Evolutionary conservation across 2,329 filamentous ascomycete genomes (phyloP), one percentile per base, ranked within the genome.

Genomic region (Tolypocladium tropicale): DNA sequence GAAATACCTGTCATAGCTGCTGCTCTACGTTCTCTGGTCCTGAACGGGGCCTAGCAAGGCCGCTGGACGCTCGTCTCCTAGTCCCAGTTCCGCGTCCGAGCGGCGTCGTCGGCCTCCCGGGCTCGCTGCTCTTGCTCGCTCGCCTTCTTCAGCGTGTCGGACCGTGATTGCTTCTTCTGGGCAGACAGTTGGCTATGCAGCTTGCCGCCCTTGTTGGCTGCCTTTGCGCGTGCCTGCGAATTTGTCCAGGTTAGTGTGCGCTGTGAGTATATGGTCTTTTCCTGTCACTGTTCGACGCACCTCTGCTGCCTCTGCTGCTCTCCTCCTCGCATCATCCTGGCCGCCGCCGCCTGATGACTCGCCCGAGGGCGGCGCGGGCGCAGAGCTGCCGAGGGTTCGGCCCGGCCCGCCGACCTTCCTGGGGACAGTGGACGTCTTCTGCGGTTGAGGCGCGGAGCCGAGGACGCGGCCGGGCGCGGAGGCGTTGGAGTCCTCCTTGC

Each of bases 301-400:
- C 85, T 95, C 89, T 58, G 92, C 92, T 54, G 91, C 92, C 61
- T 83, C 81, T 0, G 90, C 90, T 4, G 92, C 92, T 58, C 84
- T 88, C 55, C 77, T 78, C 57, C 86, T 79, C 36, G 90, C 86
- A 67, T 92, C 85, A 23, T 76, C 75, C 2, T 71, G 65, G 54
- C 64, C 65, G 34, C 62, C 63, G 59, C 58, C 63, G 4, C 61
- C 68, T 28, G 63, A 61, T 10, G 57, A 18, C 9, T 43, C 41
- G 62, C 58, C 9, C 68, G 58, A 16, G n/a, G 32, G 25, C 50
- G 43, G 11, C 52, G 37, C 25, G 9, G 52, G 11, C 33, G 30
- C 66, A n/a, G 68, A 66, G 48, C 79, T 79, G 23, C 88, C 89
- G 46, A 94, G 72, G 3, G 85, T 87, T 59, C 88, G 78, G 10